Base-by-base conservation (phyloP, 176 grass and related monocot genomes). In the Oryza punctata region DNA sequence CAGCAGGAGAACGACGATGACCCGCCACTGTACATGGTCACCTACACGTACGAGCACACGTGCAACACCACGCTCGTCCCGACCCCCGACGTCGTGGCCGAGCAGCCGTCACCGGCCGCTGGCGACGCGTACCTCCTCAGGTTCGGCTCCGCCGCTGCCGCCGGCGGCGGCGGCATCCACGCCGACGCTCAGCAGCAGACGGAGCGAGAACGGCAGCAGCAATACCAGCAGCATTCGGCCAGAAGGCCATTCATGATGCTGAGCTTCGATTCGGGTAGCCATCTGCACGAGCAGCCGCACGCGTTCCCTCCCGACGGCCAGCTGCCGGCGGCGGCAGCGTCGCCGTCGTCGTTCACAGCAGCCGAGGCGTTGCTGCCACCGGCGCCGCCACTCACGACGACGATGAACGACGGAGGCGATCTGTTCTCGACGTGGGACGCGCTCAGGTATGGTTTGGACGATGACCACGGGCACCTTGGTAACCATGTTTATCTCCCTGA, bases 21-120 rank as follows among this genome's bases (percentile, higher is more conserved):
- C 25, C 86, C 89, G 16, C 80, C 92, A 11, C 47, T 88, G 44
- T 94, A 78, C 73, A 80, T 60, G 54, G 90, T 92, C 63, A 87
- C 83, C 57, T 92, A 94, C 74, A 85, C 82, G 13, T 81, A 91
- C 69, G 81, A 88, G 65, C 90, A 94, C 82, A 90, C 92, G 0
- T 94, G 92, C 74, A 87, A 89, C 65, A 45, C 80, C 18, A 37
- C 46, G 46, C 88, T 84, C 11, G 44, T 90, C 61, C 84, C 73
- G 30, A 78, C 76, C 25, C 88, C 79, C 2, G 88, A 90, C 16
- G 81, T 90, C 73, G 61, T 82, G 35, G 73, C 47, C 3, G 79
- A 81, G 43, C 57, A 10, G 54, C 83, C 57, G 67, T 21, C 44
- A 28, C 24, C 83, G 50, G 50, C 54, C 3, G 10, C 77, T 0